A percentile compares a stretch with the other conserved stretches of the same genome.
Evolutionary conservation across 768 basidiomycete genomes (phyloP).

Genomic region (Boletus rubroflammeus): DNA sequence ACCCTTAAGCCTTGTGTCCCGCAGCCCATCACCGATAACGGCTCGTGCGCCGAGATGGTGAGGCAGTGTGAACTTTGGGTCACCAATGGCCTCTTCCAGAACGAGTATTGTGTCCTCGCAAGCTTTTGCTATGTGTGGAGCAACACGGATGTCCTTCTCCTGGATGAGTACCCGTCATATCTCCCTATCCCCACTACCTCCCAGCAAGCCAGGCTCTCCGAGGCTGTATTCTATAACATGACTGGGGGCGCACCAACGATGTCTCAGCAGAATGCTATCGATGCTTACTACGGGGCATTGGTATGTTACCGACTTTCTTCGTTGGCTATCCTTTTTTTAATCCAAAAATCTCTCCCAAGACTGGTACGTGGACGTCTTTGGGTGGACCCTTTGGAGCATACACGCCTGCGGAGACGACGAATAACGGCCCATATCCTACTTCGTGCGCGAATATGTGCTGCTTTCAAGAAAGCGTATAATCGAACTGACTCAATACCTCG

Average conservation of each 20-base stretch:
- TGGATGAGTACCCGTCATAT: conserved; percentile 11
- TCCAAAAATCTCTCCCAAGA: background rate
- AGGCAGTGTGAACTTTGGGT: conserved; percentile 20
- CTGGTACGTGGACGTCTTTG: conserved; percentile 8
- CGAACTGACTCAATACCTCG: background rate
- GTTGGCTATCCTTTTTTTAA: background rate
- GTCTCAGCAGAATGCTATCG: conserved; percentile 20
- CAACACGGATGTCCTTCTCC: conserved; percentile 19
- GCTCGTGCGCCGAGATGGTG: conserved; percentile 18
- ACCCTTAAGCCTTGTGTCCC: conserved; percentile 13
- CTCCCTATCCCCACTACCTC: conserved; percentile 6
- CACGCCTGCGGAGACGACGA: background rate
- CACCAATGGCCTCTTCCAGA: conserved; percentile 21
- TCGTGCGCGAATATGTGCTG: conserved; percentile 7
- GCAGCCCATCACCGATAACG: conserved; percentile 22
- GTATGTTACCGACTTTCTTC: conserved; percentile 1
- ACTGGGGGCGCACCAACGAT: conserved; percentile 16
- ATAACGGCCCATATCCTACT: conserved; percentile 20
- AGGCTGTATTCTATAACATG: conserved; percentile 19
- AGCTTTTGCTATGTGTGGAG: conserved; percentile 25
- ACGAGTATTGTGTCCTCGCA: conserved; percentile 22
- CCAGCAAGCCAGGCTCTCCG: conserved; percentile 13
- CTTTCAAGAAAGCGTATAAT: background rate
- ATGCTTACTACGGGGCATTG: conserved; percentile 20
- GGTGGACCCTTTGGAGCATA: conserved; percentile 8